Conservation (phyloP, 2,329 filamentous ascomycete genomes). For the Botrytis porri region DNA sequence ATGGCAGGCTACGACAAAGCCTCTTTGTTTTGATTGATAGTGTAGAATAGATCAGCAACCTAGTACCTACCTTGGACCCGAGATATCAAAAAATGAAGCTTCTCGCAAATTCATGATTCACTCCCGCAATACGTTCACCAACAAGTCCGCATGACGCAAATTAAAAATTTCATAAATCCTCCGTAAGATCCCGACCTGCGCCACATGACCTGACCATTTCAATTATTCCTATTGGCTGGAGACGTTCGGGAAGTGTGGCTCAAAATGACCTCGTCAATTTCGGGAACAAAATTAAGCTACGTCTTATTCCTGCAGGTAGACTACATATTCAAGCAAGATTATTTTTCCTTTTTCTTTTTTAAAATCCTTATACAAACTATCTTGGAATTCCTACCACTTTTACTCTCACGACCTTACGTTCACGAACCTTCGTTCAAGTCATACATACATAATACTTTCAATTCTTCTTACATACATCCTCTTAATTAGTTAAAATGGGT, state of each 20-base stretch:
- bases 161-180: conserved; percentile 14
- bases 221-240: conserved; percentile 2
- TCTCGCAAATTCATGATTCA: not conserved
- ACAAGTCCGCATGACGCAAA: not conserved
- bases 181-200: conserved; percentile 10
- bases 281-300: conserved; percentile 4
- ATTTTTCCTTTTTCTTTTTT: conserved; percentile 2
- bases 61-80: not conserved
- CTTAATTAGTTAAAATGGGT: conserved; percentile 40
- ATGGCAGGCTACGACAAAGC: not conserved
- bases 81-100: not conserved
- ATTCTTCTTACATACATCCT: not conserved
- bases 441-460: conserved; percentile 8
- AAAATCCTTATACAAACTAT: not conserved
- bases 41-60: not conserved
- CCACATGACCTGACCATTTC: conserved; percentile 17
- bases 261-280: conserved; percentile 7
- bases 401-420: conserved; percentile 8
- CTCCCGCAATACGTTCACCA: conserved; percentile 8
- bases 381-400: not conserved
- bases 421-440: not conserved
- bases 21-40: not conserved
- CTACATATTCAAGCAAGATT: conserved; percentile 9
- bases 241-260: conserved; percentile 16
- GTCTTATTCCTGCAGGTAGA: not conserved